Conservation (phyloP, 2,329 filamentous ascomycete genomes). For the Calcarisporium arbuscula region DNA sequence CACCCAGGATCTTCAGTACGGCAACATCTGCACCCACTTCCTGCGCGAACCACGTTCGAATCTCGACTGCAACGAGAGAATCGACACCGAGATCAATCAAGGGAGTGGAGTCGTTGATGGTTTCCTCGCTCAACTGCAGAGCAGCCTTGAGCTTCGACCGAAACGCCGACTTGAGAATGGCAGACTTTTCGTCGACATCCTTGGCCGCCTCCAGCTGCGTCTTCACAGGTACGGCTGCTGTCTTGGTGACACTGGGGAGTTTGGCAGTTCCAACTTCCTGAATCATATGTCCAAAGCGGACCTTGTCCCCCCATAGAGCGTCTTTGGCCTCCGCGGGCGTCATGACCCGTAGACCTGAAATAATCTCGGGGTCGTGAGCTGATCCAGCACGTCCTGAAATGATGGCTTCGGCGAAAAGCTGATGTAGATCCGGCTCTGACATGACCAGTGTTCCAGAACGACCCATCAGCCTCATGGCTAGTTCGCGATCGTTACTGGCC, state of each 20-base stretch:
- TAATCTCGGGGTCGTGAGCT: too few relatives aligned
- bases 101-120: constrained; percentile 5
- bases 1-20: constrained; percentile 31
- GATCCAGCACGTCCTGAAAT: background rate
- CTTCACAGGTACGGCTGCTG: constrained; percentile 1
- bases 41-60: constrained; percentile 42
- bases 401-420: constrained; percentile 1
- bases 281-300: constrained; percentile 1
- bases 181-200: constrained; percentile 7
- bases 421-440: constrained; percentile 2
- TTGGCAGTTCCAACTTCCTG: constrained; percentile 29
- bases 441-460: too few relatives aligned
- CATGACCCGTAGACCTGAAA: constrained; percentile 1
- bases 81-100: constrained; percentile 22
- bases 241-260: constrained; percentile 14
- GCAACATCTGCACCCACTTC: constrained; percentile 35
- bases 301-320: constrained; percentile 3
- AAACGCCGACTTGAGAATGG: constrained; percentile 8
- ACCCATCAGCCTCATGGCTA: too few relatives aligned
- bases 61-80: constrained; percentile 24
- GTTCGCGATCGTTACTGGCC: background rate
- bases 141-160: constrained; percentile 13
- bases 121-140: constrained; percentile 9
- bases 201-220: constrained; percentile 7
- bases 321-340: background rate